These are phyloP conservation scores for Venturia asperata DNA, from an alignment of 2,329 filamentous ascomycete species.

Conservation along the genomic window DNA sequence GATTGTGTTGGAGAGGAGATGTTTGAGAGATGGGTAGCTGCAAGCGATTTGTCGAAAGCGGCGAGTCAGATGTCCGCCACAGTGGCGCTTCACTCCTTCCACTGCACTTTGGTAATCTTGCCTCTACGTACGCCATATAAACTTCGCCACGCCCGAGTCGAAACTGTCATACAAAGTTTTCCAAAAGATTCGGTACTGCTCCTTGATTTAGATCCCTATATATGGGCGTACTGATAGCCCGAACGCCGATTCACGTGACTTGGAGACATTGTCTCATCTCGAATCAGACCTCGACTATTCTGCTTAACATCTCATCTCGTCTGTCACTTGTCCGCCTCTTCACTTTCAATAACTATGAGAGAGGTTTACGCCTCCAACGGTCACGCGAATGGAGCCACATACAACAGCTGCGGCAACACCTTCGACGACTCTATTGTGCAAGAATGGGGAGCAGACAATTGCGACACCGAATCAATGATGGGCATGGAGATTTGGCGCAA, in stretches of 20 bases:
- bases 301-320: not conserved
- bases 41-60: not conserved
- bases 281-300: not conserved
- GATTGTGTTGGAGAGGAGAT: not conserved
- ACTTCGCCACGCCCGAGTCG: no score
- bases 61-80: not conserved
- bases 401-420: slow-evolving; percentile 16
- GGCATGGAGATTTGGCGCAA: slow-evolving; percentile 19
- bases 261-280: not conserved
- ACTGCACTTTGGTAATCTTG: no score
- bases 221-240: no score
- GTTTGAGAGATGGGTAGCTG: not conserved
- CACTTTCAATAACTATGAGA: not conserved
- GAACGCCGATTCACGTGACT: not conserved
- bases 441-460: slow-evolving; percentile 19
- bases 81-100: no score
- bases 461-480: slow-evolving; percentile 10
- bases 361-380: not conserved
- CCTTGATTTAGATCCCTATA: no score
- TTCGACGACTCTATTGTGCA: slow-evolving; percentile 26
- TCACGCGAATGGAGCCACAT: not conserved
- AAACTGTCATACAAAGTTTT: no score
- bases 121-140: no score
- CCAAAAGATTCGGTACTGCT: no score
- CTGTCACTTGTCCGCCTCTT: not conserved